These are phyloP conservation scores for Thuidium tamariscinum DNA, from an alignment of 225 moss, liverwort and hornwort genomes.

Conservation along the genomic window DNA sequence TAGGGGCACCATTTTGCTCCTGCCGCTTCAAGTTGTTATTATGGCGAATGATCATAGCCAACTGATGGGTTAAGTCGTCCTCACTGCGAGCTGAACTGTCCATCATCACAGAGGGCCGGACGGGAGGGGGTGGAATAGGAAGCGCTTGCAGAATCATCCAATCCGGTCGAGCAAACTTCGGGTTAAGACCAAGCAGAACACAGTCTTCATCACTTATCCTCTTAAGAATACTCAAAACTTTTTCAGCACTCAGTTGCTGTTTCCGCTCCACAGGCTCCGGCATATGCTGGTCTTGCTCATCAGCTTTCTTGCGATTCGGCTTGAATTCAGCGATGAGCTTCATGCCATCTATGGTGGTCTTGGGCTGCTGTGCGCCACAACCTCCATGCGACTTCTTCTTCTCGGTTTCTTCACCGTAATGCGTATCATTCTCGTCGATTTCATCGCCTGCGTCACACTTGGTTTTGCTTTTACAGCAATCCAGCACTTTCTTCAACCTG, in stretches of 20 bases:
- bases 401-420: conserved; percentile 55
- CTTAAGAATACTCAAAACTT: conserved; percentile 87
- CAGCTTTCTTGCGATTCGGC: conserved; percentile 48
- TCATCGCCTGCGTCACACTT: conserved; percentile 94
- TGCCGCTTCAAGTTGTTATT: conserved; percentile 97
- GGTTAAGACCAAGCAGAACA: conserved; percentile 65
- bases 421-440: conserved; percentile 66
- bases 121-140: conserved; percentile 96
- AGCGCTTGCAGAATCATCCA: conserved; percentile 98
- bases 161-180: conserved; percentile 92
- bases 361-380: conserved; percentile 94
- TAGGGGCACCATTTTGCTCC: conserved; percentile 98
- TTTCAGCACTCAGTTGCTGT: conserved; percentile 95
- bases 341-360: conserved; percentile 98
- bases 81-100: conserved; percentile 98
- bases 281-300: conserved; percentile 93
- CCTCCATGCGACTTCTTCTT: conserved; percentile 97
- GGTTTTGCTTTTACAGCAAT: conserved; percentile 94
- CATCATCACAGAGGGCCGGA: conserved; percentile 98
- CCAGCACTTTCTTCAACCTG: conserved; percentile 90
- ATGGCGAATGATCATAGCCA: conserved; percentile 99
- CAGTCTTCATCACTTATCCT: conserved; percentile 90
- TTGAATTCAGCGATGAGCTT: conserved; percentile 95
- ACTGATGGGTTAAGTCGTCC: conserved; percentile 97
- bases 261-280: conserved; percentile 97